Evolutionary conservation across 2,329 filamentous ascomycete genomes (phyloP).

Genomic region (Trichoderma arundinaceum): DNA sequence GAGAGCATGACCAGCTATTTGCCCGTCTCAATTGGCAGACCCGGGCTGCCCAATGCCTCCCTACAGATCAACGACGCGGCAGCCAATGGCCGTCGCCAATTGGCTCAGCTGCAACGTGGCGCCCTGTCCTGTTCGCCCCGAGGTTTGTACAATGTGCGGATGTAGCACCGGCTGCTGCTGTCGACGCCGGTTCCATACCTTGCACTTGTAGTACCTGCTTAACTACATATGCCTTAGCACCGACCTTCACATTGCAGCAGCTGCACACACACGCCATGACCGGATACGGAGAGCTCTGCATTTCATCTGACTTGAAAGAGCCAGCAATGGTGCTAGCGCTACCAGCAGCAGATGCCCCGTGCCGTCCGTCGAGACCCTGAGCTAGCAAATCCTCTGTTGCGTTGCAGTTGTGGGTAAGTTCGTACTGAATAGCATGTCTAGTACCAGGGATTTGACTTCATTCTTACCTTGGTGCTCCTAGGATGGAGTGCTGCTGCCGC

Average conservation of each 20-base stretch:
- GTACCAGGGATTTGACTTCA: neutral
- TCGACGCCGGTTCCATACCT: neutral
- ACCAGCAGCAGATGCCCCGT: neutral
- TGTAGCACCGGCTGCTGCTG: conserved; percentile 23
- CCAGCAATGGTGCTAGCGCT: neutral
- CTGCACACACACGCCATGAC: neutral
- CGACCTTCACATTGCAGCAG: no score
- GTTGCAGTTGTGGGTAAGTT: neutral
- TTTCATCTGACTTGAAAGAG: neutral
- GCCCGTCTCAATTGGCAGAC: conserved; percentile 28
- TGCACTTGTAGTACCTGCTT: no score
- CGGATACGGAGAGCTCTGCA: neutral
- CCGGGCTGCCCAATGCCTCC: conserved; percentile 32
- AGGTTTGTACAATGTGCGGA: conserved; percentile 12
- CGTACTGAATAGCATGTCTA: neutral
- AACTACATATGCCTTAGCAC: no score
- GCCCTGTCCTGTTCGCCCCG: conserved; percentile 28
- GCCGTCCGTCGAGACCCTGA: neutral
- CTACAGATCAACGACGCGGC: conserved; percentile 13
- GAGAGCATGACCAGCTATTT: conserved; percentile 11
- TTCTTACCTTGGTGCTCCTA: neutral
- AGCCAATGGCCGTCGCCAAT: conserved; percentile 30
- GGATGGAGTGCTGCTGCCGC: neutral
- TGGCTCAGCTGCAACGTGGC: conserved; percentile 35
- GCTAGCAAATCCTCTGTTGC: neutral